Percentiles rank a stretch among this genome's conserved stretches.
Conservation (phyloP, 164 flowering plant genomes). For the Annona squamosa region DNA sequence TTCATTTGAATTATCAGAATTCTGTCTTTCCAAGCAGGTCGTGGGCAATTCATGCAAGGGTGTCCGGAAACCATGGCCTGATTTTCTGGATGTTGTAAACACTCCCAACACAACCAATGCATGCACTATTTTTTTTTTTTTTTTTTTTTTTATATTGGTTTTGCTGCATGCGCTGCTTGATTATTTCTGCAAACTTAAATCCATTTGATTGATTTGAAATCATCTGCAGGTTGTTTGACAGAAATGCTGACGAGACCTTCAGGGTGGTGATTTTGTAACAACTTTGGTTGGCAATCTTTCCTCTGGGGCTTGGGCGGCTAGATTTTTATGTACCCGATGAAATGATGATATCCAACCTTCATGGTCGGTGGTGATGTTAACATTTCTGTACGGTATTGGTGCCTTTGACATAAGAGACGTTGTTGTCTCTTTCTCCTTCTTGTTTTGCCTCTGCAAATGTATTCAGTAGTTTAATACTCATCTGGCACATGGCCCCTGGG, state of each 20-base stretch:
- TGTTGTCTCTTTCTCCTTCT: not conserved
- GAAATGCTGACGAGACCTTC: not conserved
- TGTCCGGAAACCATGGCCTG: not conserved
- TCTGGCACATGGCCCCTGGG: too few species aligned
- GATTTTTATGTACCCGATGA: not conserved
- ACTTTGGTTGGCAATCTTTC: not conserved
- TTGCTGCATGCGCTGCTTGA: not conserved
- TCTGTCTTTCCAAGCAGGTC: not conserved
- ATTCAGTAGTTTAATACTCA: too few species aligned
- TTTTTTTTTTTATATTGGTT: too few species aligned
- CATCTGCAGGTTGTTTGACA: not conserved
- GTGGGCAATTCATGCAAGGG: not conserved
- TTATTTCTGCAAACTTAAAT: not conserved
- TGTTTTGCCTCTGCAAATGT: too few species aligned
- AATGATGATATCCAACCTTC: not conserved
- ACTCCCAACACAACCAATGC: not conserved
- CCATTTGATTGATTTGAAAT: not conserved
- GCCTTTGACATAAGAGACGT: not conserved
- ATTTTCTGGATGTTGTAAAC: not conserved
- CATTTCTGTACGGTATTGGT: not conserved
- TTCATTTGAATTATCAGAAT: not conserved
- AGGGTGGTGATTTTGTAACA: not conserved
- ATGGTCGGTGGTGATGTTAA: conserved; percentile 1
- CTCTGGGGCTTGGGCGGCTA: not conserved
- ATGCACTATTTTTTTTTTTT: not conserved